Conservation (phyloP, 345 rosid genomes). For the Syzygium oleosum region DNA sequence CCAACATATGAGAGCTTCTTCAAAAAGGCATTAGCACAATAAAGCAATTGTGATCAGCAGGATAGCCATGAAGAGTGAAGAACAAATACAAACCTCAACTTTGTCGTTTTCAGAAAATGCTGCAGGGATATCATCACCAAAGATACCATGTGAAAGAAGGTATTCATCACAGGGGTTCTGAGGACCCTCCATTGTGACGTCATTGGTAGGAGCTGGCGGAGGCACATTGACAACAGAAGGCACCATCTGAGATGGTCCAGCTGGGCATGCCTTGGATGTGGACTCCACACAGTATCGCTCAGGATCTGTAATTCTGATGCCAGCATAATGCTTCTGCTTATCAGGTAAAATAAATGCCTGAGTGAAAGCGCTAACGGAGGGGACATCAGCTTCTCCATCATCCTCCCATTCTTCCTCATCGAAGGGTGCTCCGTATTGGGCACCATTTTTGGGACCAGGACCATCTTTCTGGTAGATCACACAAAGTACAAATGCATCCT, state of each 20-base stretch:
- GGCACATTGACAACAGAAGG: neutral
- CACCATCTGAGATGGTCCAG: constrained; percentile 2
- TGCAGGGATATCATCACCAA: neutral
- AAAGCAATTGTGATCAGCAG: neutral
- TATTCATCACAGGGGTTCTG: neutral
- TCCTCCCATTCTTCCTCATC: constrained; percentile 70
- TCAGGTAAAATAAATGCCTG: neutral
- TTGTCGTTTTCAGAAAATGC: rapidly evolving
- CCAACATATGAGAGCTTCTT: neutral
- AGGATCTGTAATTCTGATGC: neutral
- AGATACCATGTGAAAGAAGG: neutral
- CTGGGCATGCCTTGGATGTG: neutral
- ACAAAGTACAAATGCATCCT: constrained; percentile 57
- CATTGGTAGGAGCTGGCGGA: neutral
- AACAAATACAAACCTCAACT: neutral
- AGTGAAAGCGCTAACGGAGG: neutral
- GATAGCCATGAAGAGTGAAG: neutral
- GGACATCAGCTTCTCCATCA: constrained; percentile 13
- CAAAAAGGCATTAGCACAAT: neutral
- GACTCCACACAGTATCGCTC: neutral
- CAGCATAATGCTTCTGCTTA: neutral
- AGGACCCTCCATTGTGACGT: too few relatives aligned
- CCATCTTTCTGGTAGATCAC: constrained; percentile 58
- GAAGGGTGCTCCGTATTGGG: constrained; percentile 76
- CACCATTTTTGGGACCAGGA: constrained; percentile 60